Conservation (phyloP, 495 filamentous ascomycete genomes). For the Penicillium mononematosum region DNA sequence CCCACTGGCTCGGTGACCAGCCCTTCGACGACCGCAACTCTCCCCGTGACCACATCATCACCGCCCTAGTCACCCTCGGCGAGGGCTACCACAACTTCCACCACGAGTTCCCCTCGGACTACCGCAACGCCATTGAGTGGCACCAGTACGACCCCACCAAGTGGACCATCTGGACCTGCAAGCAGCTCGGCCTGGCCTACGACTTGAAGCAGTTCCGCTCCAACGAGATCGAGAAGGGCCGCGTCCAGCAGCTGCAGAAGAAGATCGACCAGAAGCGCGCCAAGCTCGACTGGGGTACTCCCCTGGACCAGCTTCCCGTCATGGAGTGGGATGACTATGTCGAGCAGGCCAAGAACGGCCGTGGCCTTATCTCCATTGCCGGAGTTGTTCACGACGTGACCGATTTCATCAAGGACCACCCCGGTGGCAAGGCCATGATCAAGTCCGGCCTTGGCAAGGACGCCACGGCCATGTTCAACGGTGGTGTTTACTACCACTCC, state of each 20-base stretch:
- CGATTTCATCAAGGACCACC: conserved; percentile 95
- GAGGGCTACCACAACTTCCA: conserved; percentile 99
- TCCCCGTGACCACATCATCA: conserved; percentile 94
- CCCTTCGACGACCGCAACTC: conserved; percentile 99
- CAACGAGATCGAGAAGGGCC: conserved; percentile 99
- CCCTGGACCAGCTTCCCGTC: conserved; percentile 90
- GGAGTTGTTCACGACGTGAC: conserved; percentile 95
- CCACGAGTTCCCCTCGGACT: conserved; percentile 98
- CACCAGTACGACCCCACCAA: conserved; percentile 99
- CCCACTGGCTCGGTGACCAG: conserved; percentile 98
- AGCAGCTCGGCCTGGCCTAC: conserved; percentile 90
- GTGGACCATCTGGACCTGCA: conserved; percentile 93
- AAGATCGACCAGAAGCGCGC: conserved; percentile 96
- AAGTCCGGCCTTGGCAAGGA: conserved; percentile 92
- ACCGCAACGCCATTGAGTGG: conserved; percentile 98
- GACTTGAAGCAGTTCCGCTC: conserved; percentile 95
- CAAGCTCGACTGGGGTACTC: conserved; percentile 91
- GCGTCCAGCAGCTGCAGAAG: conserved; percentile 96
- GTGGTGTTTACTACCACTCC: conserved; percentile 95
- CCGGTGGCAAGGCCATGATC: conserved; percentile 95
- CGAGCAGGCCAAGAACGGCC: conserved; percentile 82
- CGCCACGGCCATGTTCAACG: conserved; percentile 98
- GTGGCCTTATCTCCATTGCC: conserved; percentile 82
- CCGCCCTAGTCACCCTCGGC: conserved; percentile 90
- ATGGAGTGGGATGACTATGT: conserved; percentile 97